A percentile compares a stretch with the other conserved stretches of the same genome.
Conservation (phyloP, 768 basidiomycete species). For the Cyathus striatus region DNA sequence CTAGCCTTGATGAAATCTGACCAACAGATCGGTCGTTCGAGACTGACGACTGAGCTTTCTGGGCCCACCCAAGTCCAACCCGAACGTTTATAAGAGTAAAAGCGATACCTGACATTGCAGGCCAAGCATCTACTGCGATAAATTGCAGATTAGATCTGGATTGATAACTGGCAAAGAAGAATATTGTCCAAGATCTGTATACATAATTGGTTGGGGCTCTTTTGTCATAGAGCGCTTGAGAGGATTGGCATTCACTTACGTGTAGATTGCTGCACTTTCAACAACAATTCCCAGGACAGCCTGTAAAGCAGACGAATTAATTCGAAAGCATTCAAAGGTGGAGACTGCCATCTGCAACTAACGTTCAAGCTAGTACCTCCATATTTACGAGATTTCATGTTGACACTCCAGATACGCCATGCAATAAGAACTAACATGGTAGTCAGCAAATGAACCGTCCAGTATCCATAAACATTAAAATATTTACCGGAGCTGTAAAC, state of each 20-base stretch:
- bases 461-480: background rate
- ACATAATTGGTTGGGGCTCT: background rate
- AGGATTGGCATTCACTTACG: slow-evolving; percentile 4
- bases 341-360: background rate
- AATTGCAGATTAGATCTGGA: slow-evolving; percentile 10
- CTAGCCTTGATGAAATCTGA: too few species aligned
- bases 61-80: slow-evolving; percentile 10
- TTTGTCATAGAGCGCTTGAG: background rate
- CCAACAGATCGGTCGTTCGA: too few species aligned
- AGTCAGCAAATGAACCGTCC: background rate
- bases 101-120: slow-evolving; percentile 11
- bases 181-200: slow-evolving; percentile 12
- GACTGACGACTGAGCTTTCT: too few species aligned
- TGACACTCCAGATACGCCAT: slow-evolving; percentile 5
- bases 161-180: slow-evolving; percentile 9
- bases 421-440: background rate
- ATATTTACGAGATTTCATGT: background rate
- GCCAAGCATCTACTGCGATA: slow-evolving; percentile 8
- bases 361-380: background rate
- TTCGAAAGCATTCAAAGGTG: background rate
- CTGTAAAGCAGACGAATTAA: background rate
- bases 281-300: slow-evolving; percentile 7
- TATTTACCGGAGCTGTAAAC: slow-evolving; percentile 5
- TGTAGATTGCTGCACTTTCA: slow-evolving; percentile 13
- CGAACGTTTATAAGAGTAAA: slow-evolving; percentile 18